Evolutionary conservation across 306 rosid species (phyloP).

Genomic region (Vigna reflexopilosa): DNA sequence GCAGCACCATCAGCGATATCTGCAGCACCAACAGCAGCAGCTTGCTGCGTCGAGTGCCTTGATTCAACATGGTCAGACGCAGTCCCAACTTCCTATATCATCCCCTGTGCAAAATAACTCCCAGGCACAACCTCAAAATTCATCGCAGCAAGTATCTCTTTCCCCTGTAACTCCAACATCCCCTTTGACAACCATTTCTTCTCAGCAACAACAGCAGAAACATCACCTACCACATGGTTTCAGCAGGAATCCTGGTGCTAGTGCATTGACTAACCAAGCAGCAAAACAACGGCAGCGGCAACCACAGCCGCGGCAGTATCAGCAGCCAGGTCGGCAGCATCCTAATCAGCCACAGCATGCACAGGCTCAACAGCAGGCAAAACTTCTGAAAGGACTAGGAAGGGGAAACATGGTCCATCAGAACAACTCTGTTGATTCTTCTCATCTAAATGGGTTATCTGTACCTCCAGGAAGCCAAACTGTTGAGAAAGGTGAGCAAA

Average conservation of each 20-base stretch:
- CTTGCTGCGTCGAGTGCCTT: constrained; percentile 72
- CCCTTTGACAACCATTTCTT: constrained; percentile 70
- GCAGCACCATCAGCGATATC: constrained; percentile 76
- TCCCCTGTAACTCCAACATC: constrained; percentile 72
- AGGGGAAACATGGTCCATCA: constrained; percentile 78
- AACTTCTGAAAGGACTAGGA: constrained; percentile 81
- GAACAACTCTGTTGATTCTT: constrained; percentile 71
- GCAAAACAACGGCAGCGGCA: constrained; percentile 81
- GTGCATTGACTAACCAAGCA: constrained; percentile 71
- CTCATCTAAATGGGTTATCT: constrained; percentile 80
- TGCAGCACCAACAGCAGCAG: constrained; percentile 76
- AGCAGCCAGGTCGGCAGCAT: constrained; percentile 88
- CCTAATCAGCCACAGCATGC: constrained; percentile 79
- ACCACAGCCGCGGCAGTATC: constrained; percentile 77
- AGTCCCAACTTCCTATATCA: constrained; percentile 74
- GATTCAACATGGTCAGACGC: constrained; percentile 71
- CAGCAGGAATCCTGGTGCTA: constrained; percentile 70
- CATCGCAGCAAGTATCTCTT: constrained; percentile 69
- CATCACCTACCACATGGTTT: constrained; percentile 83
- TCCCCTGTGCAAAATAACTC: constrained; percentile 71
- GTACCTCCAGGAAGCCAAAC: constrained; percentile 78
- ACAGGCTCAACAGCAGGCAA: constrained; percentile 84
- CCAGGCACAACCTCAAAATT: constrained; percentile 70
- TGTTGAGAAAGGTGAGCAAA: constrained; percentile 88
- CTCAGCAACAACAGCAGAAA: constrained; percentile 91